Conservation (phyloP, 2,329 filamentous ascomycete genomes). For the Colletotrichum lini region DNA sequence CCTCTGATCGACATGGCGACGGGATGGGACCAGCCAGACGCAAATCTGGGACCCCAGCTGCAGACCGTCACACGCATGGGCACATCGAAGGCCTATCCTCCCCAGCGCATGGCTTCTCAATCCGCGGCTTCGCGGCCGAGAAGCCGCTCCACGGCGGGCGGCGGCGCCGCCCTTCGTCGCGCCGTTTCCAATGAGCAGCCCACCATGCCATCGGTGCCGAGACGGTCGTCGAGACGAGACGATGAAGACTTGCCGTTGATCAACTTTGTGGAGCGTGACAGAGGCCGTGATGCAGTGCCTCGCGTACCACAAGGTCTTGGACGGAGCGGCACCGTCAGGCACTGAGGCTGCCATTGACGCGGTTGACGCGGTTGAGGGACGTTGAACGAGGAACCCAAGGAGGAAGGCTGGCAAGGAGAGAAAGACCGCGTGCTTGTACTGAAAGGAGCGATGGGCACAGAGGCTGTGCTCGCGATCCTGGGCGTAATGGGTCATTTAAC, state of each 20-base stretch:
- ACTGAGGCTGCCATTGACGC: constrained; percentile 13
- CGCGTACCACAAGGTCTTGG: constrained; percentile 30
- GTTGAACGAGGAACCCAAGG: not conserved
- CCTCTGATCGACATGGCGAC: constrained; percentile 64
- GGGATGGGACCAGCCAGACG: constrained; percentile 43
- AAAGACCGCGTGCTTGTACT: not conserved
- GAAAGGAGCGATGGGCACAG: not conserved
- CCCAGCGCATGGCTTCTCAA: constrained; percentile 40
- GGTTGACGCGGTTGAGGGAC: not conserved
- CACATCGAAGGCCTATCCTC: constrained; percentile 37
- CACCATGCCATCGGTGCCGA: constrained; percentile 41
- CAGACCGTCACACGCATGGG: constrained; percentile 37
- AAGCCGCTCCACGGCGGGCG: constrained; percentile 40
- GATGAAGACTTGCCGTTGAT: constrained; percentile 44
- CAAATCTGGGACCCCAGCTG: constrained; percentile 29
- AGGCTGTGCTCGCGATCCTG: constrained; percentile 12
- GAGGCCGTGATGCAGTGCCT: constrained; percentile 36
- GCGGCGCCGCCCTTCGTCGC: constrained; percentile 28
- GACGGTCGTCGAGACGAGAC: constrained; percentile 32
- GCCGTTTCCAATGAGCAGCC: constrained; percentile 42
- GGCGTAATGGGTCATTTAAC: constrained; percentile 33
- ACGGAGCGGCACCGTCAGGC: constrained; percentile 38
- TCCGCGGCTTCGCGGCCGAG: constrained; percentile 34
- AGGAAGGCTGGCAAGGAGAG: not conserved
- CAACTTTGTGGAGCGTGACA: constrained; percentile 41